Evolutionary conservation across 371 early-diverging fungal species (phyloP), one percentile per base, ranked within the genome.

Genomic region (Fennellomyces sp.): DNA sequence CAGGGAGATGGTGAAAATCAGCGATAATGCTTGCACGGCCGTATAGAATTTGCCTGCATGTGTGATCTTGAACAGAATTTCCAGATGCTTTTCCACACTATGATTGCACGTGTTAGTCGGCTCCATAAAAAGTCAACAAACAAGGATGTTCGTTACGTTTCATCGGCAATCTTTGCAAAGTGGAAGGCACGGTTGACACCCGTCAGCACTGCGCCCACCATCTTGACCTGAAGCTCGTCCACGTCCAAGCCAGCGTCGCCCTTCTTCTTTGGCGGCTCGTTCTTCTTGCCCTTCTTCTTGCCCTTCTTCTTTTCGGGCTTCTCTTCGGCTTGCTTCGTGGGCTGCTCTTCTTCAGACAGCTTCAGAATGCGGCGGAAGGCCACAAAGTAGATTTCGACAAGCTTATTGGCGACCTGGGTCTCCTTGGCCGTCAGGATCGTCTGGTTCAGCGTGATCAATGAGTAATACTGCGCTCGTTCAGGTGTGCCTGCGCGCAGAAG

Each of bases 181-280:
- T 96, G 97, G 75, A 96, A 93, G 10, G 96, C 95, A 47, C 98
- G 94, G 66, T 97, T 96, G 33, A 98, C 88, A 61, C 98, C 98
- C 0, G 97, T 97, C 47, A 98, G 76, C 26, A 97, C 80, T 4
- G 93, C 96, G n/a, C 91, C 91, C 72, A 97, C 84, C 81, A 95
- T 89, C 68, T 93, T 93, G 17, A 89, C 72, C 58, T 87, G 85
- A 48, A 88, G 88, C 17, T 90, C 84, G 31, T 87, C 90, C 35
- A 81, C 74, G 28, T 82, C 73, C 39, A 76, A 21, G 17, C 45
- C 45, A 66, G 41, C 23, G 5, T 76, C 82, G 23, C 71, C 72
- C 41, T 72, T 68, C 68, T 87, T 81, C 45, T 76, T 69, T 55
- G 73, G 60, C 45, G 80, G 72, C 58, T 75, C 72, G 49, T 82